Base-by-base conservation (phyloP, 2,329 filamentous ascomycete species). In the Nigrospora sphaerica region DNA sequence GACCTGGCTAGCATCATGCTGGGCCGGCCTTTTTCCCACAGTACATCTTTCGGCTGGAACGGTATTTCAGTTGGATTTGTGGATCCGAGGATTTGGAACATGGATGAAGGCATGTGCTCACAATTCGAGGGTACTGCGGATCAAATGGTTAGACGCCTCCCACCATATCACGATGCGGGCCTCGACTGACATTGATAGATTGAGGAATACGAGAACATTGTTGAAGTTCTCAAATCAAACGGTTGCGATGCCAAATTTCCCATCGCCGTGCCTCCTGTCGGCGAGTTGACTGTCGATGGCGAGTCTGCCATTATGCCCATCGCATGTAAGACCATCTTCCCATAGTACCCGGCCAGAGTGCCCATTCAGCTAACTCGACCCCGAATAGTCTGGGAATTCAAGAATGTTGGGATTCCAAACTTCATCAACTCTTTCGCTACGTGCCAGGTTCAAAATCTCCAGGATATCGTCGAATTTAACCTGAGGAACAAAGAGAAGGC, bases 371-470 rank as follows among this genome's bases (percentile, higher is more conserved):
- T 3, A n/a, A 2, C n/a, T 5, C 3, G 14, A n/a, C 4, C 7
- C n/a, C 16, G 32, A n/a, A 11, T 28, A 46, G 44, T 40, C 17
- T 46, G 36, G 44, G 41, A 49, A 6, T 49, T 49, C 18, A 46
- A 46, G 23, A 36, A 40, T 6, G n/a, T 46, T 12, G 44, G 44
- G 1, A 37, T 49, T 12, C 44, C 44, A 1, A 18, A 14, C 6
- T 49, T 49, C 32, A 44, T 46, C 32, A 19, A 44, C 3, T n/a
- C 17, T 12, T 42, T 49, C 6, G 28, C n/a, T 5, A n/a, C 39
- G 6, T 44, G 32, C 9, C 32, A 35, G 5, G 10, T 46, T 12
- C 14, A 7, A 13, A 37, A 16, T 6, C 40, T 49, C 5, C n/a
- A 46, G 17, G 44, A 38, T 12, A 39, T 49, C 1, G n/a, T 49